Base-by-base conservation (phyloP, 1,139 yeast species). In the Sugiyamaella grinbergsii region DNA sequence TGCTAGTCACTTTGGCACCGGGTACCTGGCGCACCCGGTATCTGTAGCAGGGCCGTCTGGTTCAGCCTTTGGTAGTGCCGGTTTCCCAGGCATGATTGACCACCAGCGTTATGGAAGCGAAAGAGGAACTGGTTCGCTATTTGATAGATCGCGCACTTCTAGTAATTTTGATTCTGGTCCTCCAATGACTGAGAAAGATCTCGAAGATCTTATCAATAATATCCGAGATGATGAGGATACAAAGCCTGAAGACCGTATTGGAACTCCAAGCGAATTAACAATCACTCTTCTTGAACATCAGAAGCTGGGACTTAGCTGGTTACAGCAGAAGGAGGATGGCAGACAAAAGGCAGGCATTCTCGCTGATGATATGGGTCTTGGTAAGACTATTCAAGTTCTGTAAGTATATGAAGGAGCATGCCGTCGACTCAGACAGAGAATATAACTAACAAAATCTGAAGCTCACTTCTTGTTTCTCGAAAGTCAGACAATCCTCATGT, bases 301-400 rank as follows among this genome's bases (percentile, higher is more conserved):
- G 69, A 76, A 89, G 50, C 74, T 84, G 54, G 98, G 98, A 0
- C 74, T 93, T 24, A 77, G 83, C 2, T 93, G 98, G 98, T 71
- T 93, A 58, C 62, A 78, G 42, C 75, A 83, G 33, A 82, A 79
- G 75, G 96, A 89, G 60, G 69, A 65, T 73, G 58, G 63, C 1
- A 95, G 24, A 15, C 38, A 37, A 11, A 69, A 68, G 47, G 82
- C 81, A 28, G 80, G 81, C 0, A 55, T 78, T 23, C 64, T 78
- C 10, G 78, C 81, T 51, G 82, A 78, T 58, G 82, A 78, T 58
- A 78, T 78, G 82, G 82, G 82, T 2, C 64, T 78, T 20, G 82
- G 82, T 22, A 78, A 78, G 55, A 78, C 82, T 1, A 68, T 78
- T 20, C 82, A 78, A 60, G 66, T 75, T 3, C 67, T 78, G 50